Evolutionary conservation across 139 green algal genomes (phyloP).

Genomic region (Closterium sp.): DNA sequence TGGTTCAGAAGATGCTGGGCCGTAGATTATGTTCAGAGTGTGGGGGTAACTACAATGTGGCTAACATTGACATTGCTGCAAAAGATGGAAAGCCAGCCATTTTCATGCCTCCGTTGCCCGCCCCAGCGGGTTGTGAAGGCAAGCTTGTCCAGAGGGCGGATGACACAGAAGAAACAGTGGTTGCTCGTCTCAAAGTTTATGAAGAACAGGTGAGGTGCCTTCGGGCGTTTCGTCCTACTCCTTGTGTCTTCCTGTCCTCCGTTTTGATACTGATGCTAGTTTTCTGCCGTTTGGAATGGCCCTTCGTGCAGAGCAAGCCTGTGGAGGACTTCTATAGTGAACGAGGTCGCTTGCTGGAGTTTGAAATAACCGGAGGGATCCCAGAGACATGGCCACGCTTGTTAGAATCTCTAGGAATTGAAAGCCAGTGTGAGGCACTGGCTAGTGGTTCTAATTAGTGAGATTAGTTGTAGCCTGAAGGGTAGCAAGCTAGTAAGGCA

Average conservation of each 20-base stretch:
- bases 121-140: constrained; percentile 70
- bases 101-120: constrained; percentile 82
- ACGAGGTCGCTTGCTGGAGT: constrained; percentile 75
- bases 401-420: constrained; percentile 50
- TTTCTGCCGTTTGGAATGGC: background rate
- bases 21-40: constrained; percentile 84
- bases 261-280: background rate
- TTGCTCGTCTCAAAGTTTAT: constrained; percentile 75
- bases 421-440: background rate
- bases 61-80: constrained; percentile 78
- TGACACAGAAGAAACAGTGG: constrained; percentile 83
- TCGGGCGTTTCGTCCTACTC: background rate
- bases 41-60: constrained; percentile 92
- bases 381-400: constrained; percentile 85
- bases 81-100: constrained; percentile 65
- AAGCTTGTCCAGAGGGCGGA: constrained; percentile 78
- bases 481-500: background rate
- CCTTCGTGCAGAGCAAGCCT: constrained; percentile 58
- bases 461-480: background rate
- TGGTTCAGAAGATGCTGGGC: constrained; percentile 79
- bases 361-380: constrained; percentile 91
- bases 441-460: background rate
- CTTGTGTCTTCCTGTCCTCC: background rate
- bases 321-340: constrained; percentile 85
- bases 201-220: constrained; percentile 23